Conservation (phyloP, 2,329 filamentous ascomycete genomes). For the Remersonia thermophila region DNA sequence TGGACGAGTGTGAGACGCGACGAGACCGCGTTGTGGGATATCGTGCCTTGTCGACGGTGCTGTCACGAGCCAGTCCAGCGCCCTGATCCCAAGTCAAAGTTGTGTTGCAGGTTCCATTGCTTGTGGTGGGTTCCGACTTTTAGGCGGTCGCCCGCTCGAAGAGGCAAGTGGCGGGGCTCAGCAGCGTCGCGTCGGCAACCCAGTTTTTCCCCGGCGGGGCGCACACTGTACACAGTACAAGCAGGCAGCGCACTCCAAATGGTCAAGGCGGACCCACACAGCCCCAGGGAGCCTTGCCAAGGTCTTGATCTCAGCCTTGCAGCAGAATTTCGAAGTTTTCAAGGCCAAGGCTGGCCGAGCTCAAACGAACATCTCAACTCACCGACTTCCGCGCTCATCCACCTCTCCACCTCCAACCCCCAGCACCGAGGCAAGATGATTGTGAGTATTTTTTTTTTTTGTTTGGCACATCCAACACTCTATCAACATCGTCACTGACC, state of each 20-base stretch:
- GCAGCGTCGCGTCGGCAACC: background rate
- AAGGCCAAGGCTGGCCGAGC: background rate
- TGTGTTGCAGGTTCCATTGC: background rate
- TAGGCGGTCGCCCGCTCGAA: slow-evolving; percentile 7
- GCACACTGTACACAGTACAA: no score
- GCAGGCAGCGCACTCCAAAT: no score
- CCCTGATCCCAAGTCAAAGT: no score
- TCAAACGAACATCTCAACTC: background rate
- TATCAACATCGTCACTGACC: no score
- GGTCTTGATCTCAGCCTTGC: slow-evolving; percentile 7
- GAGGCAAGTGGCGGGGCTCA: slow-evolving; percentile 13
- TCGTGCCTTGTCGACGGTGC: background rate
- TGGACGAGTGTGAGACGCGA: slow-evolving; percentile 5
- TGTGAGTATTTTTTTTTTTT: slow-evolving; percentile 16
- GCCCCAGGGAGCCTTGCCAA: no score
- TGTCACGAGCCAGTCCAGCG: background rate
- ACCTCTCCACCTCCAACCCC: no score
- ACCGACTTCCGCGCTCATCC: no score
- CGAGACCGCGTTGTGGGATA: slow-evolving; percentile 4
- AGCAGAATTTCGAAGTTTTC: slow-evolving; percentile 5
- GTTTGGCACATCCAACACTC: no score
- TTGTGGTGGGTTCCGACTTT: slow-evolving; percentile 13
- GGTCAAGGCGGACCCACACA: no score
- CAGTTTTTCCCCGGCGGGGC: slow-evolving; percentile 2
- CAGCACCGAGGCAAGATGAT: slow-evolving; percentile 15